These are phyloP conservation scores for Xylariaceae sp. DNA, from an alignment of 2,329 filamentous ascomycete genomes.

Conservation along the genomic window DNA sequence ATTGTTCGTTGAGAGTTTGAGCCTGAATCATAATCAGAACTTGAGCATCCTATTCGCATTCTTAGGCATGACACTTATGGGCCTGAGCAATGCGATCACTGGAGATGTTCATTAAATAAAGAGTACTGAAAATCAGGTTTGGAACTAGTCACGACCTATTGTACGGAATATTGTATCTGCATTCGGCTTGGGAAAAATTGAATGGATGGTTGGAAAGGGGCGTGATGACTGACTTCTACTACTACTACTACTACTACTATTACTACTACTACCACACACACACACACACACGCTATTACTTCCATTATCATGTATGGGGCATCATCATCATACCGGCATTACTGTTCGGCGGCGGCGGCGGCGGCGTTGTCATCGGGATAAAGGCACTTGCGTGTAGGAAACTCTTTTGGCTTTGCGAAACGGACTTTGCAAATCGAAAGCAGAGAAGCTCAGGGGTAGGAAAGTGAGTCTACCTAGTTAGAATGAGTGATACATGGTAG, in stretches of 20 bases:
- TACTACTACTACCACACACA: no score
- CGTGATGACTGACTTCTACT: not conserved
- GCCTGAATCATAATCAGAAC: conserved; percentile 71
- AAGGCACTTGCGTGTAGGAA: not conserved
- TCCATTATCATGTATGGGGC: not conserved
- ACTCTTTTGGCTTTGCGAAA: no score
- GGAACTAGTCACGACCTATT: no score
- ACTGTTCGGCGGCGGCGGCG: not conserved
- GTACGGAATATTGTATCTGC: no score
- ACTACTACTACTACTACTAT: no score
- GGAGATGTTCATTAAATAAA: conserved; percentile 41
- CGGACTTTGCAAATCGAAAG: not conserved
- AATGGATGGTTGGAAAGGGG: not conserved
- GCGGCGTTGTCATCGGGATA: not conserved
- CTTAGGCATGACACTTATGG: conserved; percentile 80
- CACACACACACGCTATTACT: not conserved
- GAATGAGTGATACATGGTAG: no score
- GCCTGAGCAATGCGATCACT: conserved; percentile 79
- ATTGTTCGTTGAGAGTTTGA: conserved; percentile 79
- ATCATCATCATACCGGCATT: not conserved
- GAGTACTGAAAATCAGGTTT: not conserved
- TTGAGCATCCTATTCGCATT: conserved; percentile 78
- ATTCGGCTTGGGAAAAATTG: not conserved
- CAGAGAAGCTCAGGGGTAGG: not conserved
- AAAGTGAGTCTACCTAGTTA: not conserved